phyloP scores from a whole-genome alignment of 441 rosid species.

The Croton laevigatus region DNA sequence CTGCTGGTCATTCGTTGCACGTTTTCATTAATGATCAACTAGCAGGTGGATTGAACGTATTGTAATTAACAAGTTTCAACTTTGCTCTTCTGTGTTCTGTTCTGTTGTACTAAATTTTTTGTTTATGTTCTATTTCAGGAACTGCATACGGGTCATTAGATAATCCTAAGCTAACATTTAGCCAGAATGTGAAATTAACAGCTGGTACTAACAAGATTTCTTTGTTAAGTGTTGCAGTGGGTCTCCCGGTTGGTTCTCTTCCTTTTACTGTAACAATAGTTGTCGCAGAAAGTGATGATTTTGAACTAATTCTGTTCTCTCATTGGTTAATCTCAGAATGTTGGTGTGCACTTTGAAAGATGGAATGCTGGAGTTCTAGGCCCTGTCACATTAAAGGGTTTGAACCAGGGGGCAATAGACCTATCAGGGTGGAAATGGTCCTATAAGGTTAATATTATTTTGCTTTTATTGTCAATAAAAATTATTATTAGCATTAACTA shows the following conservation, averaged over 20 bases:
- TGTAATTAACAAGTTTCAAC: not conserved
- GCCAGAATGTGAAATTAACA: slow-evolving; percentile 53
- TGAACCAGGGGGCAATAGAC: slow-evolving; percentile 67
- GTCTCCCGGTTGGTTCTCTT: slow-evolving; percentile 70
- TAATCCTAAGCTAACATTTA: slow-evolving; percentile 71
- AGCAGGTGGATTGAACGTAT: slow-evolving; percentile 50
- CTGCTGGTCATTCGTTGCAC: slow-evolving; percentile 97
- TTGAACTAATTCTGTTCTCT: slow-evolving; percentile 10
- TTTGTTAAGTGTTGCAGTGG: slow-evolving; percentile 80
- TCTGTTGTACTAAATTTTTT: slow-evolving; percentile 17
- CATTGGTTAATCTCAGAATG: slow-evolving; percentile 52
- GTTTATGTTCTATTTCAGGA: slow-evolving; percentile 42
- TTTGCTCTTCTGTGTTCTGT: not conserved
- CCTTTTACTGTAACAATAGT: not conserved
- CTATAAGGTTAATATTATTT: slow-evolving; percentile 54
- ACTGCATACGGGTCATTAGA: slow-evolving; percentile 72
- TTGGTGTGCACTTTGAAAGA: slow-evolving; percentile 90
- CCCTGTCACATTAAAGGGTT: slow-evolving; percentile 76
- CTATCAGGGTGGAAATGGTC: slow-evolving; percentile 91
- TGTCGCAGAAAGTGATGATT: not conserved
- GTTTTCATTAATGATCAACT: slow-evolving; percentile 83
- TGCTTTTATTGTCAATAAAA: too few relatives aligned
- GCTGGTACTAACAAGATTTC: slow-evolving; percentile 79
- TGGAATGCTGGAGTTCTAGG: slow-evolving; percentile 97
- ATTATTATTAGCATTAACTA: too few relatives aligned